Percentiles rank a stretch among this genome's conserved stretches.
Conservation (phyloP, 1,284 basidiomycete genomes). For the Tylopilus sp. region DNA sequence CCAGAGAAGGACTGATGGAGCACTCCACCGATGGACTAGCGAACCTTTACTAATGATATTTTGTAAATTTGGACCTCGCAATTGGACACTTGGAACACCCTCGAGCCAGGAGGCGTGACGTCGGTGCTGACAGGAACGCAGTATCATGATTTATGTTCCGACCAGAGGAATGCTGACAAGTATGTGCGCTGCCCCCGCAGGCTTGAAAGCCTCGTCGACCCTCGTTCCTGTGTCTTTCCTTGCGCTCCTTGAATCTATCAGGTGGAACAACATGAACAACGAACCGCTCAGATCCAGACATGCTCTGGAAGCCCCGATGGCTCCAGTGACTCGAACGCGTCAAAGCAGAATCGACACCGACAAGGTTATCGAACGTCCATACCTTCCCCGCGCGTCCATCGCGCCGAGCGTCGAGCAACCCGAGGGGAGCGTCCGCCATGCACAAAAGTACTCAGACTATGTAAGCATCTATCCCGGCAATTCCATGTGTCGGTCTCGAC, state of each 20-base stretch:
- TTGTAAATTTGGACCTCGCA: slow-evolving; percentile 18
- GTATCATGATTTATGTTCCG: slow-evolving; percentile 19
- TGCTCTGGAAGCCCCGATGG: slow-evolving; percentile 16
- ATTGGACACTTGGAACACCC: slow-evolving; percentile 7
- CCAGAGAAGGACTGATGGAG: slow-evolving; percentile 20
- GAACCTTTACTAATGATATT: slow-evolving; percentile 17
- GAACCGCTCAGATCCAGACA: slow-evolving; percentile 20
- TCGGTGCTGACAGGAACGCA: not conserved
- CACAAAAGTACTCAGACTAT: slow-evolving; percentile 19
- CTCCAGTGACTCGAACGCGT: slow-evolving; percentile 26
- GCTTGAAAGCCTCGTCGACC: slow-evolving; percentile 15
- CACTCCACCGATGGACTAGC: slow-evolving; percentile 4
- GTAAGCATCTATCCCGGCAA: slow-evolving; percentile 13
- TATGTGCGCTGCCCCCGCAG: slow-evolving; percentile 15
- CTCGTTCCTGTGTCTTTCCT: slow-evolving; percentile 19
- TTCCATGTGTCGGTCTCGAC: not conserved
- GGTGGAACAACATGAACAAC: slow-evolving; percentile 22
- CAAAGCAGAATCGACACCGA: slow-evolving; percentile 28
- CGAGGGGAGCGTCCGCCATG: slow-evolving; percentile 18
- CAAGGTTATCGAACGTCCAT: slow-evolving; percentile 26
- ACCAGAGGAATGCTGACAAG: slow-evolving; percentile 17
- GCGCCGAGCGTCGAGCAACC: slow-evolving; percentile 28
- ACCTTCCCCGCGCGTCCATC: slow-evolving; percentile 28
- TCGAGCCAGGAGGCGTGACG: not conserved
- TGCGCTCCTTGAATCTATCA: slow-evolving; percentile 19